Evolutionary conservation across 176 grass and related monocot species (phyloP).

Genomic region (Musa beccarii): DNA sequence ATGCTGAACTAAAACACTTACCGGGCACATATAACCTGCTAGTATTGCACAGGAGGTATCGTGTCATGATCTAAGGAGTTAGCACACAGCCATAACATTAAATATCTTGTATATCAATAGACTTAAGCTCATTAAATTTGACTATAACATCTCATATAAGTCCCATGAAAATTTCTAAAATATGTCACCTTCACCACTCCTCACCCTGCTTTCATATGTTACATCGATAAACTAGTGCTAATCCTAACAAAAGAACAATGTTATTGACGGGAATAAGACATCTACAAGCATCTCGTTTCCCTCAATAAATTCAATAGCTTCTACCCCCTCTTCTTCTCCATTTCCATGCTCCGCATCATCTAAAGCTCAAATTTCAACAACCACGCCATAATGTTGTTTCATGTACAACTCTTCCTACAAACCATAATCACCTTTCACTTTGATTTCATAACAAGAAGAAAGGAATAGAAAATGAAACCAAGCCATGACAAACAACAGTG

Average conservation of each 20-base stretch:
- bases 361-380: slow-evolving; percentile 1
- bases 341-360: background rate
- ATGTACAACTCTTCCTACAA: background rate
- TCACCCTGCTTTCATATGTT: background rate
- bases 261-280: background rate
- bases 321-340: background rate
- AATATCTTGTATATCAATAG: too few relatives aligned
- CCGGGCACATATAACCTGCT: too few relatives aligned
- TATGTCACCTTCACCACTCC: background rate
- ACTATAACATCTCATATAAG: too few relatives aligned
- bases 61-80: too few relatives aligned
- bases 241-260: background rate
- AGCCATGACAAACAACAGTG: background rate
- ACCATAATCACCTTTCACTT: too few relatives aligned
- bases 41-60: too few relatives aligned
- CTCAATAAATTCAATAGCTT: background rate
- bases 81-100: too few relatives aligned
- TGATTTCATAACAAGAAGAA: too few relatives aligned
- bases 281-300: background rate
- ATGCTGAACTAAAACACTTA: too few relatives aligned
- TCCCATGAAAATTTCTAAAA: too few relatives aligned
- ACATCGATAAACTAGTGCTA: background rate
- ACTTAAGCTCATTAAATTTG: too few relatives aligned
- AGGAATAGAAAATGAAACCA: background rate
- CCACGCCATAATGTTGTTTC: background rate